Percentiles rank a stretch among this genome's conserved stretches.
Conservation (phyloP, 2,329 filamentous ascomycete species). For the Lasiodiplodia gonubiensis region DNA sequence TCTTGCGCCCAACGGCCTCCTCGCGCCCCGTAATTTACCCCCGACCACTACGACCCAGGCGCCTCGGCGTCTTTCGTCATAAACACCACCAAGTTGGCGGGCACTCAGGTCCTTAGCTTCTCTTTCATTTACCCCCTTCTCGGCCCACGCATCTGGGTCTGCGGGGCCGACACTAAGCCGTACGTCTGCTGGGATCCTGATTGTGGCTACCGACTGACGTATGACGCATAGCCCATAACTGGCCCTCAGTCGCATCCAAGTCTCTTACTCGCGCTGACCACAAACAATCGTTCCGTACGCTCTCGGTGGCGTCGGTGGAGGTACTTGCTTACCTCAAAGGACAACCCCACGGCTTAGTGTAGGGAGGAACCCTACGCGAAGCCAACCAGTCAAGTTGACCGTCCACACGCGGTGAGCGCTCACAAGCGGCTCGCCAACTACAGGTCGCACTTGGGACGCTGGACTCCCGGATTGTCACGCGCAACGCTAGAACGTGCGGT, state of each 20-base stretch:
- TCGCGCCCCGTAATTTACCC: not conserved
- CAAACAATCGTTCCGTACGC: slow-evolving; percentile 19
- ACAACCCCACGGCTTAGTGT: slow-evolving; percentile 49
- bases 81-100: slow-evolving; percentile 91
- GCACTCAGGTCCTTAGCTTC: slow-evolving; percentile 72
- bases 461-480: not conserved
- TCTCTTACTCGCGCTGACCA: slow-evolving; percentile 29
- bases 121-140: slow-evolving; percentile 86
- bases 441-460: slow-evolving; percentile 8
- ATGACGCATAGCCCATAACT: slow-evolving; percentile 73
- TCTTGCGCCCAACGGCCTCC: slow-evolving; percentile 4
- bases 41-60: slow-evolving; percentile 37
- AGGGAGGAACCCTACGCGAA: slow-evolving; percentile 54
- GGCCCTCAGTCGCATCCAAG: slow-evolving; percentile 45
- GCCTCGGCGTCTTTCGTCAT: slow-evolving; percentile 46
- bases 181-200: not conserved
- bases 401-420: slow-evolving; percentile 58
- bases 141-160: slow-evolving; percentile 92
- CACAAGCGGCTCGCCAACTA: slow-evolving; percentile 57
- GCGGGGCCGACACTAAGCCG: slow-evolving; percentile 95
- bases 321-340: slow-evolving; percentile 25
- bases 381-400: slow-evolving; percentile 57
- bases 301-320: slow-evolving; percentile 27
- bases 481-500: not conserved
- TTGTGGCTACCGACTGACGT: not conserved